Evolutionary conservation across 805 yeast species (phyloP), one percentile per base, ranked within the genome.

Genomic region (Aciculoconidium aculeatum): DNA sequence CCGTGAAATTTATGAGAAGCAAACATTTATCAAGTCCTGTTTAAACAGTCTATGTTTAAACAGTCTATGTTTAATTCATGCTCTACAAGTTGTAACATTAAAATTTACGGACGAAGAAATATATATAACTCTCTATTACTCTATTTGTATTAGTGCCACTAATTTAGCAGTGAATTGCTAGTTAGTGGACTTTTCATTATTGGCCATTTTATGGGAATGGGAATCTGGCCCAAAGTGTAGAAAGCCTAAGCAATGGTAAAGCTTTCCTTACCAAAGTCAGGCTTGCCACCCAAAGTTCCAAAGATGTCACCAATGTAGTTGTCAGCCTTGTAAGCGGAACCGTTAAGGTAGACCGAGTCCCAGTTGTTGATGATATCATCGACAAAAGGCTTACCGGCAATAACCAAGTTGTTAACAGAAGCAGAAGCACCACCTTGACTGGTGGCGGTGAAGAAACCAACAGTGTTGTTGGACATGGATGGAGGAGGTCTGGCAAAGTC

Each of bases 281-380:
- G 62, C 10, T 43, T 53, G 6, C 66, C 65, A 22, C 65, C 80
- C 30, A 77, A 61, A 23, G 79, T 63, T 28, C 72, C 77, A 36
- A 64, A 70, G 34, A 71, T 61, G 45, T 77, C 83, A 40, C 84
- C 84, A 31, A 75, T 59, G 49, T 75, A 77, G 58, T 75, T 75
- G 12, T 53, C 53, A 10, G 80, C 59, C 26, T 49, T 47, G 42
- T 56, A 67, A 9, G 54, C 38, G 27, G 55, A 52, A 17, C 59
- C 59, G 3, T 35, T 28, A 28, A 36, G 47, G 41, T 61, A 59
- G n/a, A 53, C 47, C 4, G 37, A 32, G 20, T 58, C 61, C 70
- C 75, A 77, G 58, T 76, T 63, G 17, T 36, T 43, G 22, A 77
- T 35, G 21, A 77, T 59, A 41, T 77, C 83, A 30, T 60, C 45